Evolutionary conservation across 176 grass and related monocot genomes (phyloP), one percentile per base, ranked within the genome.

Genomic region (Puccinellia tenuiflora): DNA sequence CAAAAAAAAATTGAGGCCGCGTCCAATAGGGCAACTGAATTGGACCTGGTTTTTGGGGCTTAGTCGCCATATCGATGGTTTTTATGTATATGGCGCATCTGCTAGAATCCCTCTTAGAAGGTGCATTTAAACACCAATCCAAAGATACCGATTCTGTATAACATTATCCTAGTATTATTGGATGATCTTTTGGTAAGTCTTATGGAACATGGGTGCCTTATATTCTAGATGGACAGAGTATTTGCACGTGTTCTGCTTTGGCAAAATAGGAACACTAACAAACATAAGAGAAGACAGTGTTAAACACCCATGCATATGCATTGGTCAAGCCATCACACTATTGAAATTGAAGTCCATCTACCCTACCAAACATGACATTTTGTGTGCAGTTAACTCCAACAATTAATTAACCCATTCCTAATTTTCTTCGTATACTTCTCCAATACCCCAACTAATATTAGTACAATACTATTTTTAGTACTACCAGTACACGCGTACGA

Each of bases 291-390:
- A 56, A 53, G 2, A 40, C 1, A 68, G 18, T 8, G 14, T 10
- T 43, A 26, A 35, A 46, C 1, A 31, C 7, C 18, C 7, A 53
- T 28, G n/a, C 10, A 17, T 45, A n/a, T 61, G 1, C 57, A 29
- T 20, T 17, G 59, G 59, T 75, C 76, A 85, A 24, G 60, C 76
- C 81, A 46, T 84, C 76, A 13, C 29, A 13, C 29, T 31, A n/a
- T 74, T 74, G 28, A 72, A 82, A 29, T 79, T 66, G 28, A 57
- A 82, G 35, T 28, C 16, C 62, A 85, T 80, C 87, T 31, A 26
- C 65, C 64, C 66, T 38, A 85, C 73, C 68, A 31, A 88, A 80
- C 57, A 34, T 75, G 68, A 35, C 21, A 59, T 48, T 82, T 28
- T 16, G 0, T 74, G 0, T 74, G 37, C 6, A 34, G 63, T 59